phyloP scores from a whole-genome alignment of 1,139 yeast species.

The Yamadazyma spencermartinsiae region DNA sequence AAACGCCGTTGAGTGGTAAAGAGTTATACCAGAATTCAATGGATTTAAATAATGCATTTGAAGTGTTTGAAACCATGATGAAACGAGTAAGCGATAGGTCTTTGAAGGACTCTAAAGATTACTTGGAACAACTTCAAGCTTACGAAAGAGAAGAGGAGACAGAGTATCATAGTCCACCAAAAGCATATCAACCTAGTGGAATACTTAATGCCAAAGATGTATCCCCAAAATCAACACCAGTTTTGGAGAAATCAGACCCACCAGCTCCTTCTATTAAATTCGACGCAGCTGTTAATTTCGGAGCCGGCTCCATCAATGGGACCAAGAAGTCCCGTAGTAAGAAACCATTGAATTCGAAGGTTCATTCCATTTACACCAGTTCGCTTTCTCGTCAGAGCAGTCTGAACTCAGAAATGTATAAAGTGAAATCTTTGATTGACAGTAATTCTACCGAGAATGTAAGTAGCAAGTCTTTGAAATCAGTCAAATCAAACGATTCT shows the following conservation, averaged over 20 bases:
- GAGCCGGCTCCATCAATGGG: not conserved
- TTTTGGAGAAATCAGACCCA: not conserved
- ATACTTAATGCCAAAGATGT: not conserved
- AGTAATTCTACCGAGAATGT: constrained; percentile 7
- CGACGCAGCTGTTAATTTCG: constrained; percentile 8
- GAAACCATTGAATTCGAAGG: constrained; percentile 25
- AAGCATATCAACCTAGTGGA: not conserved
- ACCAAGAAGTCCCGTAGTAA: constrained; percentile 14
- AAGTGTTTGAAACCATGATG: constrained; percentile 25
- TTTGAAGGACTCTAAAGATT: constrained; percentile 24
- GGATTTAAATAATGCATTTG: not conserved
- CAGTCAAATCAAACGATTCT: constrained; percentile 3
- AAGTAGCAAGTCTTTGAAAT: constrained; percentile 7
- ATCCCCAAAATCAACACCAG: not conserved
- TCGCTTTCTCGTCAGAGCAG: constrained; percentile 12
- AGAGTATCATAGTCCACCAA: not conserved
- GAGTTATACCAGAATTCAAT: not conserved
- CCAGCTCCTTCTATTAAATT: constrained; percentile 4
- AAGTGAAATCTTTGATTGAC: constrained; percentile 39
- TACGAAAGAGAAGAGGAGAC: not conserved
- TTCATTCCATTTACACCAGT: constrained; percentile 32
- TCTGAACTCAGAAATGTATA: constrained; percentile 27
- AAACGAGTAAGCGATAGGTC: constrained; percentile 32
- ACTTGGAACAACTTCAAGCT: constrained; percentile 16
- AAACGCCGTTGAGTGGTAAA: not conserved